Base-by-base conservation (phyloP, 495 filamentous ascomycete genomes). In the Penicillium pancosmium region DNA sequence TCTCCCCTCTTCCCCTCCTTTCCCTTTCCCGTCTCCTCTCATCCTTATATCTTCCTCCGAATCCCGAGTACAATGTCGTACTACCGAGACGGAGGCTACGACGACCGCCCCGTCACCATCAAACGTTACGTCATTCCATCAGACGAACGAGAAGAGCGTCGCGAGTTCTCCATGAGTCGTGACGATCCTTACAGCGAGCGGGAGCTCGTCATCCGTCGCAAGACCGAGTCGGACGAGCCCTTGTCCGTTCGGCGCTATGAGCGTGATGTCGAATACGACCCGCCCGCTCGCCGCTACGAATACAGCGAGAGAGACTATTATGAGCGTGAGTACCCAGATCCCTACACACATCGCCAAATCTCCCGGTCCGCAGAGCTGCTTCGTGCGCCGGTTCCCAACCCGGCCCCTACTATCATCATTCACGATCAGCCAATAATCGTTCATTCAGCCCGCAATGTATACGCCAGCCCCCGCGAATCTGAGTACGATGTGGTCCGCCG, bases 381-480 rank as follows among this genome's bases (percentile, higher is more conserved):
- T 71, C 73, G 75, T n/a, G 75, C 79, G 13, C 78, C 84, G 25
- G 78, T 80, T 44, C 73, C 15, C 78, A 1, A 40, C 36, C 77
- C 79, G 52, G 70, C 80, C 55, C 86, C 88, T 44, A 86, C 88
- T 44, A 86, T 89, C 62, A 77, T 91, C 65, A 88, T 92, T 71
- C 88, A 83, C 61, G 84, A 91, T 64, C 86, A 90, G 64, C 84
- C 83, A 67, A 84, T 93, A 74, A 88, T 92, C 64, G 80, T 92
- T 59, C 83, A 89, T 68, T 86, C 92, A 78, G 85, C 87, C n/a
- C 86, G 84, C 49, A 78, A 85, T 8, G 78, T 91, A 56, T 84
- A 92, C 51, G 66, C 89, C 40, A 82, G 81, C 35, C 79, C 81
- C 25, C 79, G 87, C 35, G 86, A 92, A 59, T 83, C 87, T 47